Evolutionary conservation across 192 early-diverging fungal genomes (phyloP), one percentile per base, ranked within the genome.

Genomic region (Backusella circina): DNA sequence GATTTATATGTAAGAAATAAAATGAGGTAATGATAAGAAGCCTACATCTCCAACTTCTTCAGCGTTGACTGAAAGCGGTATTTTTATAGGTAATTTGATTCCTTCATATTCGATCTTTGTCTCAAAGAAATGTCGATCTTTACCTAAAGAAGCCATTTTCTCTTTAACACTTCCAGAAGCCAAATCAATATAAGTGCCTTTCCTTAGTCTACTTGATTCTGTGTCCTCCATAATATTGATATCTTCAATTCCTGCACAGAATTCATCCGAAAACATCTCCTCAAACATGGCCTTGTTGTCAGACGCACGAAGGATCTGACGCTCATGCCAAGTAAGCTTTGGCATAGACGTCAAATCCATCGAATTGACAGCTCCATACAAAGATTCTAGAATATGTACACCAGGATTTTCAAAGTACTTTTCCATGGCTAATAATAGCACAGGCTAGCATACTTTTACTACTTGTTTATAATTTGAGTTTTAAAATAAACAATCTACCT

Each of bases 11-110:
- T 44, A 57, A 61, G n/a, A 12, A 26, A 57, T 1, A 28, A 26
- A 28, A 28, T 13, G 9, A 44, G n/a, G 5, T 31, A 1, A 2
- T 66, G 8, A 33, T 33, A 35, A 33, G 39, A 15, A 5, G 84
- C 88, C 77, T 88, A 94, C 93, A 80, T 98, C 96, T 76, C 96
- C 93, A 18, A 98, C 90, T 85, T 98, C 96, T 75, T 95, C 96
- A 0, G 91, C 88, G 73, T 92, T 95, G 37, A 96, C 84, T 5
- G 92, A 92, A 70, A 97, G 83, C 0, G 96, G 96, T 16, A 98
- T 92, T 65, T 93, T 83, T n/a, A 98, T 92, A 5, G 94, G 92
- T 26, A 97, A 84, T 78, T 92, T 95, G 73, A 95, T 92, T 15
- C 91, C 91, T 69, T 91, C 90, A 75, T 95, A 97, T n/a, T 88